Evolutionary conservation across 1,284 basidiomycete species (phyloP).

Genomic region (Marasmius fiardii): DNA sequence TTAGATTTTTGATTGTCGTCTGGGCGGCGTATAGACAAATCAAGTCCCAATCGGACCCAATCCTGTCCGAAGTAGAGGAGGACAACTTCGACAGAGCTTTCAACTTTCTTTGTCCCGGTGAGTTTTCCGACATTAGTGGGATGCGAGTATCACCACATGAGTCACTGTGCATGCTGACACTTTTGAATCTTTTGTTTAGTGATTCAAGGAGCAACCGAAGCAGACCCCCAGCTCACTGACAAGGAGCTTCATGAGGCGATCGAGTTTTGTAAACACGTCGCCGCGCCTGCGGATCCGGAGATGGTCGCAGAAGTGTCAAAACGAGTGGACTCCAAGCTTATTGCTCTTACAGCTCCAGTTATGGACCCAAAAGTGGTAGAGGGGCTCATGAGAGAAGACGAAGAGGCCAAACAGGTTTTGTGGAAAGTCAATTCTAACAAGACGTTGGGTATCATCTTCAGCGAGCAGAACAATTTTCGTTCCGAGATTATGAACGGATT

Average conservation of each 20-base stretch:
- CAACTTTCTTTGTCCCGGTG: slow-evolving; percentile 44
- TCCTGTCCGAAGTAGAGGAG: slow-evolving; percentile 42
- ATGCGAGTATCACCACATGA: no score
- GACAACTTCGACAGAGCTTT: slow-evolving; percentile 52
- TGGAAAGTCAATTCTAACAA: slow-evolving; percentile 19
- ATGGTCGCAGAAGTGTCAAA: slow-evolving; percentile 15
- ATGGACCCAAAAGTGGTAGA: slow-evolving; percentile 12
- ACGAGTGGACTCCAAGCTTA: slow-evolving; percentile 14
- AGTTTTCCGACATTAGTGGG: no score
- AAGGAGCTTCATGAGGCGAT: slow-evolving; percentile 17
- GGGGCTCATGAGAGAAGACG: slow-evolving; percentile 14
- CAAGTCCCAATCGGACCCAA: slow-evolving; percentile 33
- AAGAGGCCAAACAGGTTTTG: slow-evolving; percentile 19
- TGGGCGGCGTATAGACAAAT: slow-evolving; percentile 50
- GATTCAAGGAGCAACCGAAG: slow-evolving; percentile 21
- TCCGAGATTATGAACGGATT: slow-evolving; percentile 15
- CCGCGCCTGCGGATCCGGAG: slow-evolving; percentile 17
- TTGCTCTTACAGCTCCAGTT: slow-evolving; percentile 11
- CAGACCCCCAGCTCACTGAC: slow-evolving; percentile 15
- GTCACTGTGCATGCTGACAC: not conserved
- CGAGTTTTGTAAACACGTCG: slow-evolving; percentile 21
- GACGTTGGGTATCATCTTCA: slow-evolving; percentile 18
- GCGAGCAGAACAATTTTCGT: slow-evolving; percentile 18
- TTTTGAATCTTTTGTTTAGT: slow-evolving; percentile 14
- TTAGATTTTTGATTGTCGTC: slow-evolving; percentile 48